Conservation (phyloP, 768 basidiomycete species). For the Pisolithus sp. region DNA sequence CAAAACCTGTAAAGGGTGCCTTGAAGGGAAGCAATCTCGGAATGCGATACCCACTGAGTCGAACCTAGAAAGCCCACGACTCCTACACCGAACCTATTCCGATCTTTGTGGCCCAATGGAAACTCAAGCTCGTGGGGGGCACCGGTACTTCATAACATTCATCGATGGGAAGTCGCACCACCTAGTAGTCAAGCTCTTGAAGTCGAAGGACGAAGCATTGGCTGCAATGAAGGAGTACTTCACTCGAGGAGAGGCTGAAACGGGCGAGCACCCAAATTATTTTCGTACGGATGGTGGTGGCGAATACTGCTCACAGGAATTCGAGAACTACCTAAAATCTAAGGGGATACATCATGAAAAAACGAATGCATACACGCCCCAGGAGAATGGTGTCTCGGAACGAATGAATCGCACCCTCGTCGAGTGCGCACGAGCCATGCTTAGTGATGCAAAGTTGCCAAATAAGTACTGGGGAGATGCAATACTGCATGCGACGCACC, state of each 20-base stretch:
- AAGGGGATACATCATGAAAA: no score
- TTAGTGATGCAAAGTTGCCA: background rate
- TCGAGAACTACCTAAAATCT: constrained; percentile 14
- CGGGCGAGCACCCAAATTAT: background rate
- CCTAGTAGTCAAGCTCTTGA: no score
- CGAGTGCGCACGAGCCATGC: background rate
- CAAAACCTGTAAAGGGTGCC: background rate
- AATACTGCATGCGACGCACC: background rate
- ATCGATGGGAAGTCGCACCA: no score
- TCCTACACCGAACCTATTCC: no score
- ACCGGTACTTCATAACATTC: no score
- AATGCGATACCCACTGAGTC: background rate
- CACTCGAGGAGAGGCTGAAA: background rate
- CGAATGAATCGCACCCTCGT: background rate
- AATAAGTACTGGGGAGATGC: constrained; percentile 4
- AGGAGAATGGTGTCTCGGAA: constrained; percentile 2
- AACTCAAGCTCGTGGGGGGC: no score
- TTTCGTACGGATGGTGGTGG: constrained; percentile 12
- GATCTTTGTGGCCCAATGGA: background rate
- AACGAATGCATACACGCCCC: constrained; percentile 1
- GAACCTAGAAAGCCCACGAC: background rate
- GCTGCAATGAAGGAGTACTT: background rate
- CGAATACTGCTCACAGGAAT: constrained; percentile 17
- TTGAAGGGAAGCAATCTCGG: background rate
- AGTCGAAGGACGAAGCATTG: background rate